Conservation (phyloP, 2,329 filamentous ascomycete genomes). For the Neofusicoccum laricinum region DNA sequence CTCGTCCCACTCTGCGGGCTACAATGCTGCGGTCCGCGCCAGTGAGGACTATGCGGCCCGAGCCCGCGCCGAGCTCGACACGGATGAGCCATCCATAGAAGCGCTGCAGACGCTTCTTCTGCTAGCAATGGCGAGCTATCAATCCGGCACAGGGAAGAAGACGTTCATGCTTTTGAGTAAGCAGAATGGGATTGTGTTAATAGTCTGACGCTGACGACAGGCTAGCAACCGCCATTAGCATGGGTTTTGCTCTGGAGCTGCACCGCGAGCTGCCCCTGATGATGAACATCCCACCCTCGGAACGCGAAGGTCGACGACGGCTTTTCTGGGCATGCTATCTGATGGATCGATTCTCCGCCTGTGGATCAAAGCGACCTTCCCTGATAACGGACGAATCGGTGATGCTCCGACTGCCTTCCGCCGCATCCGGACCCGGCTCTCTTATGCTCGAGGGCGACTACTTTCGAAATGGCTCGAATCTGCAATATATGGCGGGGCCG, state of each 20-base stretch:
- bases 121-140: constrained; percentile 72
- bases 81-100: constrained; percentile 78
- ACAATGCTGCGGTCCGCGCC: constrained; percentile 64
- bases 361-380: constrained; percentile 79
- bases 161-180: constrained; percentile 82
- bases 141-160: constrained; percentile 76
- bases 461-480: constrained; percentile 75
- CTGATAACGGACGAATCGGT: constrained; percentile 76
- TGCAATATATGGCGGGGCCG: constrained; percentile 67
- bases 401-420: constrained; percentile 70
- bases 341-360: constrained; percentile 78
- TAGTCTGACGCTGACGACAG: constrained; percentile 20
- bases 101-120: constrained; percentile 72
- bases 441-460: constrained; percentile 72
- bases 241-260: constrained; percentile 78
- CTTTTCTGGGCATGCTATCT: constrained; percentile 88
- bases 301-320: constrained; percentile 73
- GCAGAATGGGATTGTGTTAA: neutral
- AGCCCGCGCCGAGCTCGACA: constrained; percentile 68
- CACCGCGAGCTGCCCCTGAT: constrained; percentile 71
- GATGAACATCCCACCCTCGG: constrained; percentile 60
- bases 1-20: constrained; percentile 63
- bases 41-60: constrained; percentile 72
- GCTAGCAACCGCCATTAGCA: constrained; percentile 70
- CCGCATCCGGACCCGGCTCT: constrained; percentile 61